Evolutionary conservation across 1,139 yeast species (phyloP), one percentile per base, ranked within the genome.

Genomic region (Pneumocystis oryctolagi): DNA sequence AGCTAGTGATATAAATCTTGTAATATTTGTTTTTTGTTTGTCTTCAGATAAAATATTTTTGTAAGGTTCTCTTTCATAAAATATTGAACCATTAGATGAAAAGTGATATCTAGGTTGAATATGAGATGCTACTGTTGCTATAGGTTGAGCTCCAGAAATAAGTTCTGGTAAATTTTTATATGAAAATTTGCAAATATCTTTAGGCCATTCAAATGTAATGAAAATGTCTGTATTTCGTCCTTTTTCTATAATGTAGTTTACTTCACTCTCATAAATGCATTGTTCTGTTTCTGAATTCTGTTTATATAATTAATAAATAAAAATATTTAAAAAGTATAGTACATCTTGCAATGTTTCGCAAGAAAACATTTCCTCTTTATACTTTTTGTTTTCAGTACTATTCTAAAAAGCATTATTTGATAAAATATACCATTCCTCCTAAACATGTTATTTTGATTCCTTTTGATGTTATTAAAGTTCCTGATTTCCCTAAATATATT

Each of bases 21-120:
- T 81, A 0, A 78, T 74, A 35, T 65, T 61, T 58, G 65, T 62
- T 18, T 65, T 63, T 3, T 35, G 64, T 67, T n/a, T 64, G 53
- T 56, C 31, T 40, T 47, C 42, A 56, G 56, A 47, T 8, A 37
- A 39, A 37, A 65, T 72, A 87, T 89, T 84, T 60, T 73, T 69
- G 68, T 84, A 85, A 0, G 89, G 85, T 9, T 75, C 73, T 60
- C 80, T 73, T 68, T 86, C 94, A 65, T 76, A 77, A 68, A 79
- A 68, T 9, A 61, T 59, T 4, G 83, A 77, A 56, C 76, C 74
- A 0, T 85, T 85, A 37, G 78, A 79, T 1, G 83, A 77, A 70
- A 87, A 83, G 71, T 84, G 86, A 70, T 87, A 87, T 65, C 82
- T 75, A 2, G 94, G 94, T 65, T 78, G 78, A 0, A 76, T 64